Percentiles rank a stretch among this genome's conserved stretches.
phyloP scores from a whole-genome alignment of 371 early-diverging fungal genomes.

The Zopfochytrium polystomum region DNA sequence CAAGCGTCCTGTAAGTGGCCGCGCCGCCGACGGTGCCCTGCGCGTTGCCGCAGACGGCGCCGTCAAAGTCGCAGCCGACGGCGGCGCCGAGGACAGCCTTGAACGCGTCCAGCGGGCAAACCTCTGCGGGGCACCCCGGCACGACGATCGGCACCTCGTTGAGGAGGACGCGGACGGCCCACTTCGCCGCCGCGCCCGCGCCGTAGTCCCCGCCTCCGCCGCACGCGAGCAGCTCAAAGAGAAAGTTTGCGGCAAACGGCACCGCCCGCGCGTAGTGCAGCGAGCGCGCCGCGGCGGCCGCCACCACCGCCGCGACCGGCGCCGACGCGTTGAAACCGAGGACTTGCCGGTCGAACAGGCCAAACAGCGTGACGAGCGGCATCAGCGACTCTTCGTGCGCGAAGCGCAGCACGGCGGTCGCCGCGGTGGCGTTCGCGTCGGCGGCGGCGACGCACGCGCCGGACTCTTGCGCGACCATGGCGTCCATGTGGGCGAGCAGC shows the following conservation, averaged over 20 bases:
- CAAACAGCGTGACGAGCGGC: slow-evolving; percentile 28
- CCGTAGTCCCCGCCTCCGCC: neutral
- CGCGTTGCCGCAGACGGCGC: too few species aligned
- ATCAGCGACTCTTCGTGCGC: slow-evolving; percentile 34
- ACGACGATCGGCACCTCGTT: too few species aligned
- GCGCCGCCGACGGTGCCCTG: too few species aligned
- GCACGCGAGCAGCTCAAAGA: slow-evolving; percentile 28
- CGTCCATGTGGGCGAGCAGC: slow-evolving; percentile 9
- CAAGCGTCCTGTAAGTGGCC: too few species aligned
- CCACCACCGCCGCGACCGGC: neutral
- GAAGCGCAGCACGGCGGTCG: slow-evolving; percentile 20
- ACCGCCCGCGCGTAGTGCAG: slow-evolving; percentile 9
- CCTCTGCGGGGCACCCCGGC: too few species aligned
- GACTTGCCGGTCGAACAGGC: slow-evolving; percentile 32
- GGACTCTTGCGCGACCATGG: neutral
- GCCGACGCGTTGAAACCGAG: neutral
- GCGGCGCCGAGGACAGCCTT: too few species aligned
- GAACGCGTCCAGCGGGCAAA: too few species aligned
- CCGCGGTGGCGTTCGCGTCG: too few species aligned
- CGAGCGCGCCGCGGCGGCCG: slow-evolving; percentile 13
- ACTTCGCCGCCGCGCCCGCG: slow-evolving; percentile 2
- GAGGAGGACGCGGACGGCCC: too few species aligned
- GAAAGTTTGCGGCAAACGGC: slow-evolving; percentile 25
- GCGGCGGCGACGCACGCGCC: too few species aligned
- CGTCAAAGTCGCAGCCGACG: too few species aligned